These are phyloP conservation scores for Petrea volubilis DNA, from an alignment of 257 asterid genomes.

Conservation along the genomic window DNA sequence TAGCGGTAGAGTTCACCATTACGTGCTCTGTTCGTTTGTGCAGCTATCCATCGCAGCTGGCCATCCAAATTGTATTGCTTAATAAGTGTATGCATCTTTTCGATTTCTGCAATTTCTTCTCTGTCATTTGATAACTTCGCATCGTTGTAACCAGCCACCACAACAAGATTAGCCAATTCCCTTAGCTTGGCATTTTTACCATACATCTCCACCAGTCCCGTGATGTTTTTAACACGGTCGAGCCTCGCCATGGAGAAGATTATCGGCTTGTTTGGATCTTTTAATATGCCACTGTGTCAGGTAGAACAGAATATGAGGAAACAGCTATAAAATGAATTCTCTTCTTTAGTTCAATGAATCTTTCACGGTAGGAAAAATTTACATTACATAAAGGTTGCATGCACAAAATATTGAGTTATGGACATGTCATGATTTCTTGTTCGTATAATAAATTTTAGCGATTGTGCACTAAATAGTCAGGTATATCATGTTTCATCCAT, in stretches of 20 bases:
- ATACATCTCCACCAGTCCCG: conserved; percentile 89
- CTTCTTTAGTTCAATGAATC: background rate
- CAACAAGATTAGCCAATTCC: conserved; percentile 82
- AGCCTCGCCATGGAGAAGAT: conserved; percentile 99
- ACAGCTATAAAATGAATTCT: background rate
- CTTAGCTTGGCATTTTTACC: conserved; percentile 67
- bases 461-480: no score
- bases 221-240: conserved; percentile 84
- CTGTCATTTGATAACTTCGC: conserved; percentile 79
- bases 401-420: no score
- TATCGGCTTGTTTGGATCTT: conserved; percentile 77
- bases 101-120: conserved; percentile 89
- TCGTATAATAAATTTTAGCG: no score
- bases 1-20: conserved; percentile 97
- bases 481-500: no score
- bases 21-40: conserved; percentile 83
- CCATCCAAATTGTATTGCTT: conserved; percentile 67
- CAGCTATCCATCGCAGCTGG: conserved; percentile 76
- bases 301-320: background rate
- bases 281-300: conserved; percentile 66
- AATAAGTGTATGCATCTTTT: conserved; percentile 89
- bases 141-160: conserved; percentile 85
- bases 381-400: background rate
- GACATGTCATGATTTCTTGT: no score
- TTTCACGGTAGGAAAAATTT: background rate